These are phyloP conservation scores for Ochetophila trinervis DNA, from an alignment of 306 rosid genomes.

Conservation along the genomic window DNA sequence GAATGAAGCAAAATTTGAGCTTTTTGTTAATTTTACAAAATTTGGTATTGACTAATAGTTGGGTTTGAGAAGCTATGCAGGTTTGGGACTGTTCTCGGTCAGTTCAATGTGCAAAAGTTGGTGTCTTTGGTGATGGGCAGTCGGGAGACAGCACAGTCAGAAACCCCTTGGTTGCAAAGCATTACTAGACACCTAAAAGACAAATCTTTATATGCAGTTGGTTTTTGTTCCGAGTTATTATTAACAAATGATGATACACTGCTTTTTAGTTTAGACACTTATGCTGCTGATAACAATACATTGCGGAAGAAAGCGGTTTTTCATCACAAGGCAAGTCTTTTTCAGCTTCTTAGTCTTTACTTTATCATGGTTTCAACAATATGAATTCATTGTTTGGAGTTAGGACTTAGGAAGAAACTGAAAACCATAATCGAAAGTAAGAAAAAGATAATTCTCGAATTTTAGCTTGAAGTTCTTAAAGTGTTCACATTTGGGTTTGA, in stretches of 20 bases:
- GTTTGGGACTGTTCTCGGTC: constrained; percentile 60
- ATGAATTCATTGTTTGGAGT: background rate
- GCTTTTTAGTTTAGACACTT: constrained; percentile 58
- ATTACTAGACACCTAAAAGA: constrained; percentile 48
- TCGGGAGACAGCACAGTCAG: constrained; percentile 31
- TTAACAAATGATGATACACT: constrained; percentile 60
- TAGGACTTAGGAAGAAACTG: background rate
- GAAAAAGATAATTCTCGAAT: no score
- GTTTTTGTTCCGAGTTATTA: constrained; percentile 63
- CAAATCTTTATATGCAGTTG: constrained; percentile 68
- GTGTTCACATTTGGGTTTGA: no score
- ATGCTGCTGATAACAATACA: constrained; percentile 33
- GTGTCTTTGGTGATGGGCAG: constrained; percentile 44
- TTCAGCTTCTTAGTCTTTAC: background rate
- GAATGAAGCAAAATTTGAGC: background rate
- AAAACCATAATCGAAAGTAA: background rate
- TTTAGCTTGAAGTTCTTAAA: no score
- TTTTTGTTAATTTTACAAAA: background rate
- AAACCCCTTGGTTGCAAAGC: constrained; percentile 48
- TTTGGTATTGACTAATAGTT: background rate
- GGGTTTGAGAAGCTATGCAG: constrained; percentile 49
- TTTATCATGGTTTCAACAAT: background rate
- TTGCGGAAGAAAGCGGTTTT: constrained; percentile 61
- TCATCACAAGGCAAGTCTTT: constrained; percentile 53
- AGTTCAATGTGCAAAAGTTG: constrained; percentile 83